A percentile compares a stretch with the other conserved stretches of the same genome.
These are phyloP conservation scores for Xerocomellus dryophilus DNA, from an alignment of 768 basidiomycete genomes.

Conservation along the genomic window DNA sequence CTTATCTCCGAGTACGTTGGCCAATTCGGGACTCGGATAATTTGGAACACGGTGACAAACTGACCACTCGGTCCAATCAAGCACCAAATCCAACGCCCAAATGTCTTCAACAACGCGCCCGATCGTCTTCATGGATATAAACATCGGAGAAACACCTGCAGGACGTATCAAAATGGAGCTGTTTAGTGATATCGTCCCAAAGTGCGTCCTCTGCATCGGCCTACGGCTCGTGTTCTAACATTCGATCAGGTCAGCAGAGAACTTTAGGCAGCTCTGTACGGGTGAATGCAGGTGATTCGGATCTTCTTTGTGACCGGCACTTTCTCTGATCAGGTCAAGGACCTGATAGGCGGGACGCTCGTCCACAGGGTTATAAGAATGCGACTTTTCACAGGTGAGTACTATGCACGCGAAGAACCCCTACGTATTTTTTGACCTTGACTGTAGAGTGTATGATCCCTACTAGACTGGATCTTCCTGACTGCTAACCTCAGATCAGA, in stretches of 20 bases:
- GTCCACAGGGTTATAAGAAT: constrained; percentile 88
- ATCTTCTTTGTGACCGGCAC: neutral
- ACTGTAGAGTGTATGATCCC: constrained; percentile 62
- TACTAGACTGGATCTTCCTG: neutral
- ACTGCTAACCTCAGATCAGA: constrained; percentile 36
- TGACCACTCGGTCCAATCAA: neutral
- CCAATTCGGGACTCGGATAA: neutral
- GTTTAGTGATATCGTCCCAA: constrained; percentile 93
- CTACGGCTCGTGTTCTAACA: constrained; percentile 2
- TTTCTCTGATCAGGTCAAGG: constrained; percentile 17
- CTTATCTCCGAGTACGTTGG: neutral
- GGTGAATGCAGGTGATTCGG: constrained; percentile 82
- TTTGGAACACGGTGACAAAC: neutral
- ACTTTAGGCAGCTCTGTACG: constrained; percentile 95
- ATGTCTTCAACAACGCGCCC: constrained; percentile 64
- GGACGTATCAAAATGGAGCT: constrained; percentile 97
- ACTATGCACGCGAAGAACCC: neutral
- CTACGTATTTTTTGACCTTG: constrained; percentile 7
- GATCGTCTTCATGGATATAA: constrained; percentile 94
- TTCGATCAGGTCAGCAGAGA: constrained; percentile 82
- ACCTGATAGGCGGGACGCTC: constrained; percentile 46
- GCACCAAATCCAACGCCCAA: neutral
- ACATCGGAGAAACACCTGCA: constrained; percentile 94
- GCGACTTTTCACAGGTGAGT: constrained; percentile 88
- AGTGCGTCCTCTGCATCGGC: constrained; percentile 46